phyloP scores from a whole-genome alignment of 345 rosid genomes.

The Eutrema japonicum region DNA sequence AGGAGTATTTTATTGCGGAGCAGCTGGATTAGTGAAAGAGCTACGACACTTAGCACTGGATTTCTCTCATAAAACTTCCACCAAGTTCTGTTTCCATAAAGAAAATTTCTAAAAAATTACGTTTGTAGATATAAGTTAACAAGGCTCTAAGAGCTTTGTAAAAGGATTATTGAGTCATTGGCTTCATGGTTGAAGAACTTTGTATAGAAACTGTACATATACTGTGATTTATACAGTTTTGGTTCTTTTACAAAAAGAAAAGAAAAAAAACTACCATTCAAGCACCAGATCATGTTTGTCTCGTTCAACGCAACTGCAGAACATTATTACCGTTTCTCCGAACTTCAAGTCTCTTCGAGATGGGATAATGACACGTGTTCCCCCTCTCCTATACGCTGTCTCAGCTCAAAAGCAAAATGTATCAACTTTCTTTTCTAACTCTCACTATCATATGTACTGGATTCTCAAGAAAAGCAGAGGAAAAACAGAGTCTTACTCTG shows the following conservation, averaged over 20 bases:
- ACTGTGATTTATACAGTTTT: slow-evolving; percentile 28
- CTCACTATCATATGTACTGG: neutral
- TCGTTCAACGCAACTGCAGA: slow-evolving; percentile 4
- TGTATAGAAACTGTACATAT: slow-evolving; percentile 17
- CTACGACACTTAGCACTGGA: slow-evolving; percentile 57
- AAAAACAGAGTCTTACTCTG: slow-evolving; percentile 22
- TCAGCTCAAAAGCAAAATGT: neutral
- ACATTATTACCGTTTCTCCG: slow-evolving; percentile 10
- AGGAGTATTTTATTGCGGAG: slow-evolving; percentile 81
- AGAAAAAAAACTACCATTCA: neutral
- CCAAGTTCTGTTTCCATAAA: slow-evolving; percentile 70
- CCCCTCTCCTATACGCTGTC: slow-evolving; percentile 10
- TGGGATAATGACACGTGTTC: neutral
- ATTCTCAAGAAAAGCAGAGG: slow-evolving; percentile 8
- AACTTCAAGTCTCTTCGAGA: slow-evolving; percentile 12
- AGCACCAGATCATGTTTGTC: slow-evolving; percentile 9
- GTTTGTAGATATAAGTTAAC: slow-evolving; percentile 20
- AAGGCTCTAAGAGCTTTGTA: slow-evolving; percentile 23
- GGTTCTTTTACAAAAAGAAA: neutral
- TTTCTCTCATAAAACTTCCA: slow-evolving; percentile 67
- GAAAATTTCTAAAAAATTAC: slow-evolving; percentile 56
- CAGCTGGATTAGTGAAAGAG: slow-evolving; percentile 60
- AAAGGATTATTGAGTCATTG: neutral
- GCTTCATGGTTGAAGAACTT: neutral
- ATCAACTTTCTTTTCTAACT: neutral